phyloP scores from a whole-genome alignment of 2,329 filamentous ascomycete species.

The Sporothrix inflata region DNA sequence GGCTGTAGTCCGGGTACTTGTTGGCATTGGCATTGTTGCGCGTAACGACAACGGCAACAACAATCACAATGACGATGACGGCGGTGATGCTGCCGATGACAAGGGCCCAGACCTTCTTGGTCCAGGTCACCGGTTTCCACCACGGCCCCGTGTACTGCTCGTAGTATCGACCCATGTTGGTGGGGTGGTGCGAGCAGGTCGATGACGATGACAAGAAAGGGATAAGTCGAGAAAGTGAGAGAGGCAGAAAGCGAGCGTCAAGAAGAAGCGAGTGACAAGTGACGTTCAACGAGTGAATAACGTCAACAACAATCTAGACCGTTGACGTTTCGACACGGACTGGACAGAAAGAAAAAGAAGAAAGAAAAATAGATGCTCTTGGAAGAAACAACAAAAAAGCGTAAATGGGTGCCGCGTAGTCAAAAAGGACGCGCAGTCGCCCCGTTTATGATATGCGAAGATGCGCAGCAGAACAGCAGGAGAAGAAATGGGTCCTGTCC shows the following conservation, averaged over 20 bases:
- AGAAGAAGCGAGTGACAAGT: neutral
- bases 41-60: slow-evolving; percentile 48
- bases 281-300: slow-evolving; percentile 9
- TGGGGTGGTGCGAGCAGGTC: no score
- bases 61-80: slow-evolving; percentile 53
- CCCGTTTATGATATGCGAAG: slow-evolving; percentile 9
- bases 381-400: slow-evolving; percentile 7
- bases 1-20: slow-evolving; percentile 54
- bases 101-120: slow-evolving; percentile 54
- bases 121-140: slow-evolving; percentile 56
- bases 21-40: slow-evolving; percentile 42
- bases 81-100: slow-evolving; percentile 45
- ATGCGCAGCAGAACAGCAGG: neutral
- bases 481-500: slow-evolving; percentile 20
- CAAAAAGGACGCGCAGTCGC: neutral
- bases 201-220: neutral
- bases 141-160: slow-evolving; percentile 29
- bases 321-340: neutral
- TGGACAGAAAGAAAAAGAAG: no score
- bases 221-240: neutral
- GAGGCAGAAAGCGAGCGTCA: neutral
- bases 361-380: neutral
- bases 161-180: slow-evolving; percentile 32
- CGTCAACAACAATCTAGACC: slow-evolving; percentile 6
- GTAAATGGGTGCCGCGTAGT: slow-evolving; percentile 5